phyloP scores from a whole-genome alignment of 2,329 filamentous ascomycete species.

The Venturia effusa region DNA sequence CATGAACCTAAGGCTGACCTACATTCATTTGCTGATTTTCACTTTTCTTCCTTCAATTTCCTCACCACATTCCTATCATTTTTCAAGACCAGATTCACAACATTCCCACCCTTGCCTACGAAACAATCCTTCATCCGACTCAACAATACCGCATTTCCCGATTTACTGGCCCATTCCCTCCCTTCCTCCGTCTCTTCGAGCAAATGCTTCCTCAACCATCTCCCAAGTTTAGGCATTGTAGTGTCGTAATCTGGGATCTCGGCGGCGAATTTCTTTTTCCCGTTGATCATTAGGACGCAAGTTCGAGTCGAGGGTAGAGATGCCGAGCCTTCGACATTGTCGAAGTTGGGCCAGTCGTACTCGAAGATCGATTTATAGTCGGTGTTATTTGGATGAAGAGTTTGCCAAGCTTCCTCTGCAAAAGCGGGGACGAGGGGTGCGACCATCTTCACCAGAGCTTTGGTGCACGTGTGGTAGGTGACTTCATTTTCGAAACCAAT shows the following conservation, averaged over 20 bases:
- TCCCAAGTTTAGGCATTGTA: conserved; percentile 7
- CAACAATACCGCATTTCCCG: neutral
- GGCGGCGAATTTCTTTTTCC: conserved; percentile 3
- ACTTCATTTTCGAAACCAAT: neutral
- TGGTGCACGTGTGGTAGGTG: neutral
- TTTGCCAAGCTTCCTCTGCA: conserved; percentile 68
- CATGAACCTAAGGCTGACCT: no score
- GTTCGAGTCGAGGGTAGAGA: neutral
- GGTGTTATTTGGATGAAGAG: conserved; percentile 29
- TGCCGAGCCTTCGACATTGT: neutral
- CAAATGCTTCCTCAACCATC: conserved; percentile 2
- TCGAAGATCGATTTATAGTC: neutral
- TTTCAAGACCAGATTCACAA: conserved; percentile 3
- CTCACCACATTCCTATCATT: neutral
- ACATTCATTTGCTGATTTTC: no score
- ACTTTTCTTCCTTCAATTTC: neutral
- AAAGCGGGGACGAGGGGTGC: conserved; percentile 73
- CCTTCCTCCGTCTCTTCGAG: conserved; percentile 1
- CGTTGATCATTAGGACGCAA: conserved; percentile 8
- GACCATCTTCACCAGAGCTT: conserved; percentile 54
- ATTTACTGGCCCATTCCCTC: neutral
- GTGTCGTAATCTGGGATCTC: neutral
- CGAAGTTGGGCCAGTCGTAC: neutral
- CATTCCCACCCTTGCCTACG: neutral
- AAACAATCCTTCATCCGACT: conserved; percentile 11